Evolutionary conservation across 2,329 filamentous ascomycete species (phyloP).

Genomic region (Ceratocystiopsis minuta): DNA sequence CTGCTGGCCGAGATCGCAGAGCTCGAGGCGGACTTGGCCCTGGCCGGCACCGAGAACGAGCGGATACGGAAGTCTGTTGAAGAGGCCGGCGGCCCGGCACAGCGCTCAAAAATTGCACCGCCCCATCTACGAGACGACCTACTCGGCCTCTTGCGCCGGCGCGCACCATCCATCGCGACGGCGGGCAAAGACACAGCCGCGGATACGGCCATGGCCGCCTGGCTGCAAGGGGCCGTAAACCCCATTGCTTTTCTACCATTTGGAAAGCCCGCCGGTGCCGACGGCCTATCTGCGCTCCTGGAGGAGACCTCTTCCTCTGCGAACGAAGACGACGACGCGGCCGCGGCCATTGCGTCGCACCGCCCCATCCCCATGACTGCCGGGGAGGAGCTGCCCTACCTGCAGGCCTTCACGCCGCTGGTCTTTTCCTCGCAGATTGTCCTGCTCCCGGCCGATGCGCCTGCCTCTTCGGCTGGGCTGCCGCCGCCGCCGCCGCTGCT

Average conservation of each 20-base stretch:
- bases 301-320: slow-evolving; percentile 5
- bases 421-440: slow-evolving; percentile 37
- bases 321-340: slow-evolving; percentile 16
- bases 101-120: too few species aligned
- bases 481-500: slow-evolving; percentile 15
- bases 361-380: slow-evolving; percentile 44
- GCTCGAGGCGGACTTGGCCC: slow-evolving; percentile 39
- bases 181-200: too few species aligned
- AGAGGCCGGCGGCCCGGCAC: too few species aligned
- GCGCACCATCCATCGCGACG: slow-evolving; percentile 10
- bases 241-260: too few species aligned
- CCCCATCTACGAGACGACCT: too few species aligned
- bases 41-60: slow-evolving; percentile 40
- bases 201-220: too few species aligned
- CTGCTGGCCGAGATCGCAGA: slow-evolving; percentile 36
- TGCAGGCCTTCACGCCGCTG: slow-evolving; percentile 54
- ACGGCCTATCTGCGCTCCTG: too few species aligned
- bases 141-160: not conserved
- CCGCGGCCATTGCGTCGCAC: slow-evolving; percentile 36
- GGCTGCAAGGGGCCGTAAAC: too few species aligned
- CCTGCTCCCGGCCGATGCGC: slow-evolving; percentile 16
- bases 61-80: slow-evolving; percentile 20
- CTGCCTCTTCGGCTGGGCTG: not conserved
- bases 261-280: slow-evolving; percentile 11
- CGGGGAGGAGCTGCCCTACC: slow-evolving; percentile 47